A percentile compares a stretch with the other conserved stretches of the same genome.
Conservation (phyloP, 192 early-diverging fungal genomes). For the Thamnidium elegans region DNA sequence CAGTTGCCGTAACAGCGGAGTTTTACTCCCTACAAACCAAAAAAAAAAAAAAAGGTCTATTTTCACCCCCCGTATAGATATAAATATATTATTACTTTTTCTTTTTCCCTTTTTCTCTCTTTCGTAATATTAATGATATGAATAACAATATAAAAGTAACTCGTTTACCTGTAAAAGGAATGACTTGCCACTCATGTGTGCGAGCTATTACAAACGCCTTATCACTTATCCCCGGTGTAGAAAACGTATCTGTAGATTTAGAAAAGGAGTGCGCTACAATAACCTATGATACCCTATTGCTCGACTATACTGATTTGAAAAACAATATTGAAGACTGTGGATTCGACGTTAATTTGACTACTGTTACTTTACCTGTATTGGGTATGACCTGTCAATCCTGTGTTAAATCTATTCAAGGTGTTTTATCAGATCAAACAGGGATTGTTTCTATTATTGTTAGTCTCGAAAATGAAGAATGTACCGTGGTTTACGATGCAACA, state of each 20-base stretch:
- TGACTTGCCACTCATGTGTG: slow-evolving; percentile 88
- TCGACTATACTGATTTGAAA: slow-evolving; percentile 18
- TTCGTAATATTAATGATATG: not conserved
- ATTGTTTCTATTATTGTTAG: slow-evolving; percentile 39
- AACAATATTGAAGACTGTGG: slow-evolving; percentile 66
- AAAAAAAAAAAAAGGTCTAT: no score
- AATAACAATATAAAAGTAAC: not conserved
- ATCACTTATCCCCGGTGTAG: slow-evolving; percentile 13
- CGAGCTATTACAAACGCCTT: slow-evolving; percentile 64
- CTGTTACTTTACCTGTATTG: slow-evolving; percentile 38
- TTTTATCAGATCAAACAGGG: slow-evolving; percentile 53
- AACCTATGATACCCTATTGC: not conserved
- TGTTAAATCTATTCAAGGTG: slow-evolving; percentile 66
- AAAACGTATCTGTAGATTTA: not conserved
- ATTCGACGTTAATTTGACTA: slow-evolving; percentile 50
- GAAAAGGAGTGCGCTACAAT: slow-evolving; percentile 14
- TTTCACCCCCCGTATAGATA: not conserved
- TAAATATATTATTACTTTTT: not conserved
- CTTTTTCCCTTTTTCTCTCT: slow-evolving; percentile 11
- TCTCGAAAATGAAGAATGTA: slow-evolving; percentile 49
- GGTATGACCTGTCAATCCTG: slow-evolving; percentile 91
- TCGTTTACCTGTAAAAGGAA: slow-evolving; percentile 58
- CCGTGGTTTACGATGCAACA: not conserved
- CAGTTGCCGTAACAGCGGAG: not conserved
- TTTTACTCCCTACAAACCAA: not conserved